A percentile compares a stretch with the other conserved stretches of the same genome.
These are phyloP conservation scores for Pyracantha coccinea DNA, from an alignment of 331 rosid genomes.

Conservation along the genomic window DNA sequence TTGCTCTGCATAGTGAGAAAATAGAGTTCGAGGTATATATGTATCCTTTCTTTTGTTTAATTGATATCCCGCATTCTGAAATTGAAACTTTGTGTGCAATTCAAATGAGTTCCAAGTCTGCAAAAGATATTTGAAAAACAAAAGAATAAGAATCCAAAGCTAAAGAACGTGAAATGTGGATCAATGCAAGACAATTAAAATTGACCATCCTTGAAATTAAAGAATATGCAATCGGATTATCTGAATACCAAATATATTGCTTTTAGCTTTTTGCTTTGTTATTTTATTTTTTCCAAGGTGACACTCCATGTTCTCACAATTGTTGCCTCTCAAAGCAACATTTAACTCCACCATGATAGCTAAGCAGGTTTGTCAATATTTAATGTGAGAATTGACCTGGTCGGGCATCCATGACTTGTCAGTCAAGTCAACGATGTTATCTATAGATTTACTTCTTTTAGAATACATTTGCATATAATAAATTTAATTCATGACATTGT, in stretches of 20 bases:
- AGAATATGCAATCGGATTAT: too few species aligned
- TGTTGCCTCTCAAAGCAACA: too few species aligned
- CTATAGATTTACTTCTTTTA: not conserved
- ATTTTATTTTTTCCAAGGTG: too few species aligned
- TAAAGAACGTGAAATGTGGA: not conserved
- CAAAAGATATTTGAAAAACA: not conserved
- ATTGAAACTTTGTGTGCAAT: not conserved
- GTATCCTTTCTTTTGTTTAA: too few species aligned
- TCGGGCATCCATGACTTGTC: too few species aligned
- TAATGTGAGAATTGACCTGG: too few species aligned
- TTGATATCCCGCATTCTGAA: not conserved
- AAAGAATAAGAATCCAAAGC: not conserved
- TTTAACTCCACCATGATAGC: too few species aligned
- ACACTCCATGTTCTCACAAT: too few species aligned
- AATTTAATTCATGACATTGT: not conserved
- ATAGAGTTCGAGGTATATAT: constrained; percentile 65
- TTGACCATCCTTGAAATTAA: not conserved
- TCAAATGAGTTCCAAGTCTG: not conserved
- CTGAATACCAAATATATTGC: too few species aligned
- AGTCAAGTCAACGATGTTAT: not conserved
- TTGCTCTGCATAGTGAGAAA: constrained; percentile 78
- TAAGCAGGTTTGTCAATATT: too few species aligned
- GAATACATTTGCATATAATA: not conserved
- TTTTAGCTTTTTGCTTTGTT: too few species aligned
- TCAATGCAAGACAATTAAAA: not conserved